phyloP scores from a whole-genome alignment of 257 asterid species.

The Solanum gracilifrons region DNA sequence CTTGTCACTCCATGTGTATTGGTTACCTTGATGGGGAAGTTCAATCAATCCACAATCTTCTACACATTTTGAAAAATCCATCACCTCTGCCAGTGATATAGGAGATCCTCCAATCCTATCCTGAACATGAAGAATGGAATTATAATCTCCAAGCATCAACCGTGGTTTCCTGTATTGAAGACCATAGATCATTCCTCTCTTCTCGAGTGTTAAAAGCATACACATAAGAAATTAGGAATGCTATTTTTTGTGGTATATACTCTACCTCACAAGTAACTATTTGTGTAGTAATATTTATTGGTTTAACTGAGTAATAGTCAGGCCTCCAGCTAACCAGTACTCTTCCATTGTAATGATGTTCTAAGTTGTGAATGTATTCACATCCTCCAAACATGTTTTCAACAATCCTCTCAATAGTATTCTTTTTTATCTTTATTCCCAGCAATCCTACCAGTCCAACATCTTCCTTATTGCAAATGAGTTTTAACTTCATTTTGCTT shows the following conservation, averaged over 20 bases:
- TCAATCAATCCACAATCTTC: neutral
- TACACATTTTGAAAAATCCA: neutral
- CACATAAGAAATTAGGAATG: neutral
- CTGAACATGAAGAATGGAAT: too few relatives aligned
- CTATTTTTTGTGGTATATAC: neutral
- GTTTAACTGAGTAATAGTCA: neutral
- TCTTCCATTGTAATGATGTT: neutral
- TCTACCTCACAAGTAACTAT: neutral
- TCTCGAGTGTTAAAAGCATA: neutral
- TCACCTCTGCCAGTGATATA: neutral
- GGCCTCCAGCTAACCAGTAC: neutral
- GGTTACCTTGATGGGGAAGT: neutral
- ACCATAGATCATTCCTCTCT: neutral
- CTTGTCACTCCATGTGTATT: too few relatives aligned
- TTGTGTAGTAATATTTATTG: neutral
- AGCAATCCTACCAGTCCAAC: neutral
- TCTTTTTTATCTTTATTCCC: neutral
- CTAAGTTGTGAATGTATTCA: neutral
- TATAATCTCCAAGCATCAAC: neutral
- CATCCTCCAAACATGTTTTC: neutral
- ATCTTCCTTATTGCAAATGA: neutral
- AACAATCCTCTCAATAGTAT: neutral
- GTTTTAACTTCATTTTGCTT: neutral
- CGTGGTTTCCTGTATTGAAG: neutral
- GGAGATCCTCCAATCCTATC: neutral